These are phyloP conservation scores for Dictyostelium capitatum DNA, from an alignment of 78 protist genomes.

Conservation along the genomic window DNA sequence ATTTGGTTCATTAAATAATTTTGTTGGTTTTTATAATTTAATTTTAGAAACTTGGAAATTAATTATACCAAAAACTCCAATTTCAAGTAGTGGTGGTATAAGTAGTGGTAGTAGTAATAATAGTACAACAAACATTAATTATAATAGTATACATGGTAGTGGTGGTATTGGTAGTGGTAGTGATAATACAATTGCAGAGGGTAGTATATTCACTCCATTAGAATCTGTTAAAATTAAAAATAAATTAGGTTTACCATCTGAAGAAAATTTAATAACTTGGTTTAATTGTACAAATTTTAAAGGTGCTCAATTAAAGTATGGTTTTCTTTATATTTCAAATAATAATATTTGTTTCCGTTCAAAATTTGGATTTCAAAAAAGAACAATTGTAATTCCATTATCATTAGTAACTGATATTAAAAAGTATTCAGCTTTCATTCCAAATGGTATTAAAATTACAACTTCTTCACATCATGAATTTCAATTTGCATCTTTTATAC, in stretches of 20 bases:
- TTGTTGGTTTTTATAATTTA: slow-evolving; percentile 25
- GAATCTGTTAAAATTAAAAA: slow-evolving; percentile 22
- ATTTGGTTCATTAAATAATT: slow-evolving; percentile 38
- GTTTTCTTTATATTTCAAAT: slow-evolving; percentile 28
- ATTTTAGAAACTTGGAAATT: slow-evolving; percentile 27
- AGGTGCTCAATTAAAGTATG: slow-evolving; percentile 76
- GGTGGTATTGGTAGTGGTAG: background rate
- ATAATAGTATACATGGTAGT: too few species aligned
- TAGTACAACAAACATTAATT: too few species aligned
- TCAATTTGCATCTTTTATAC: slow-evolving; percentile 59
- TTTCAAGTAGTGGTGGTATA: background rate
- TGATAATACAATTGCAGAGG: background rate
- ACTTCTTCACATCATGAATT: slow-evolving; percentile 45
- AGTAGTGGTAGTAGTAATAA: too few species aligned
- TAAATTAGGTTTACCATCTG: slow-evolving; percentile 49
- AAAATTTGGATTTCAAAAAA: slow-evolving; percentile 57
- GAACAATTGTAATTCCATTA: slow-evolving; percentile 42
- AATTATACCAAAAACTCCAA: background rate
- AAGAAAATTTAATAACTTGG: slow-evolving; percentile 57
- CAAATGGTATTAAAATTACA: slow-evolving; percentile 58
- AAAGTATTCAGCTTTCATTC: slow-evolving; percentile 22
- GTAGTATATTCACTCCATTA: slow-evolving; percentile 47
- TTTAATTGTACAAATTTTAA: slow-evolving; percentile 61
- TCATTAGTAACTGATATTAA: slow-evolving; percentile 17
- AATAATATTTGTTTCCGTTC: slow-evolving; percentile 62